Evolutionary conservation across 306 rosid species (phyloP).

Genomic region (Echinosophora koreensis): DNA sequence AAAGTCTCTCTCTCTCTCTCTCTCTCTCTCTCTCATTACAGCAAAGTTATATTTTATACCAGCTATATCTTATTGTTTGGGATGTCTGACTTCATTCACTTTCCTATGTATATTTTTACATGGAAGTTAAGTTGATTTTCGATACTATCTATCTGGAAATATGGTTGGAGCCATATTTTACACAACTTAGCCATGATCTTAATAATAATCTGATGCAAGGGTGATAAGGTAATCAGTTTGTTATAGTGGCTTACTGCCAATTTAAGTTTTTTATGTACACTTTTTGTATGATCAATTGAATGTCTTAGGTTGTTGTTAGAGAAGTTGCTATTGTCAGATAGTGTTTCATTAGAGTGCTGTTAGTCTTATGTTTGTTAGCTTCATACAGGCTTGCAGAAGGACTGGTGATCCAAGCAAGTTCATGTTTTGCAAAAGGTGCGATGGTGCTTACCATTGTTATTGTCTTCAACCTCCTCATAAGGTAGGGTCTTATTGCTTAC

Average conservation of each 20-base stretch:
- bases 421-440: slow-evolving; percentile 98
- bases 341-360: slow-evolving; percentile 25
- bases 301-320: slow-evolving; percentile 22
- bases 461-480: slow-evolving; percentile 97
- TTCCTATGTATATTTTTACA: neutral
- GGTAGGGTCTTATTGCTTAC: slow-evolving; percentile 58
- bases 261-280: no score
- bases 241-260: no score
- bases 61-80: slow-evolving; percentile 15
- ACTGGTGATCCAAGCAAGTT: slow-evolving; percentile 96
- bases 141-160: no score
- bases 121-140: no score
- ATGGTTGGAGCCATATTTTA: no score
- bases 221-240: no score
- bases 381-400: slow-evolving; percentile 87
- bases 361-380: slow-evolving; percentile 39
- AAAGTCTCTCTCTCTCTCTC: neutral
- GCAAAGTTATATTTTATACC: neutral
- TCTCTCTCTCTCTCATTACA: no score
- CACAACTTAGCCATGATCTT: no score
- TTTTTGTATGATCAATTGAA: no score
- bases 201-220: no score
- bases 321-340: slow-evolving; percentile 21
- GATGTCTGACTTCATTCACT: slow-evolving; percentile 15
- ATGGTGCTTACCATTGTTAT: slow-evolving; percentile 98